These are phyloP conservation scores for Trametes gibbosa DNA, from an alignment of 768 basidiomycete species.

Conservation along the genomic window DNA sequence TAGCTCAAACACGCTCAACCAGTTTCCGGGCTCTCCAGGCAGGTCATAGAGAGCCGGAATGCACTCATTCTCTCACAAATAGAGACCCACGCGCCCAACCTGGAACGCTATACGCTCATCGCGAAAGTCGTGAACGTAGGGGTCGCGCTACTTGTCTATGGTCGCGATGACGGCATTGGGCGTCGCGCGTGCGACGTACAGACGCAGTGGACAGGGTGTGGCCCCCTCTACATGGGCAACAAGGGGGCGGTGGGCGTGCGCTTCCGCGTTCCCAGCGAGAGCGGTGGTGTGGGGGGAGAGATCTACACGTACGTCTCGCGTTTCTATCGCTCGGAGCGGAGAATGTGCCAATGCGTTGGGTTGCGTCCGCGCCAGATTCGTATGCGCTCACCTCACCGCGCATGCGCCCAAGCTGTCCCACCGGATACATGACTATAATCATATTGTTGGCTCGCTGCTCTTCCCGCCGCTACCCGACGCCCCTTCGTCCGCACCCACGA, in stretches of 20 bases:
- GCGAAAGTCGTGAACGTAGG: slow-evolving; percentile 83
- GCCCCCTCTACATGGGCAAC: slow-evolving; percentile 82
- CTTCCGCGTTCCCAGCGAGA: slow-evolving; percentile 62
- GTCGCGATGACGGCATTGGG: slow-evolving; percentile 63
- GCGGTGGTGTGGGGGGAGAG: slow-evolving; percentile 63
- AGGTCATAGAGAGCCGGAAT: slow-evolving; percentile 67
- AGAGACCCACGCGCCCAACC: slow-evolving; percentile 65
- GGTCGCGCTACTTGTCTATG: slow-evolving; percentile 86
- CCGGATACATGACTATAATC: slow-evolving; percentile 75
- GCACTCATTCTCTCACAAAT: slow-evolving; percentile 73
- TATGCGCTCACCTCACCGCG: slow-evolving; percentile 89
- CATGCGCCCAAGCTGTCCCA: slow-evolving; percentile 61
- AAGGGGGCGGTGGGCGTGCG: slow-evolving; percentile 92
- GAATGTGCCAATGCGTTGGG: background rate
- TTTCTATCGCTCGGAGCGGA: too few species aligned
- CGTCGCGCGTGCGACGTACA: slow-evolving; percentile 62
- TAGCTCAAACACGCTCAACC: background rate
- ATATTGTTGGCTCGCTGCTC: slow-evolving; percentile 78
- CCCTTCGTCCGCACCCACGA: slow-evolving; percentile 42
- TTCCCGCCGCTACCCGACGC: slow-evolving; percentile 55
- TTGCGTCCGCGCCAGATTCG: slow-evolving; percentile 57
- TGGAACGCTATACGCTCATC: slow-evolving; percentile 74
- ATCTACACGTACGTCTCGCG: slow-evolving; percentile 70
- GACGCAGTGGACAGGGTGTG: slow-evolving; percentile 73
- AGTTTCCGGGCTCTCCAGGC: slow-evolving; percentile 78